These are phyloP conservation scores for Talaromyces sp. DNA, from an alignment of 2,329 filamentous ascomycete genomes.

Conservation along the genomic window DNA sequence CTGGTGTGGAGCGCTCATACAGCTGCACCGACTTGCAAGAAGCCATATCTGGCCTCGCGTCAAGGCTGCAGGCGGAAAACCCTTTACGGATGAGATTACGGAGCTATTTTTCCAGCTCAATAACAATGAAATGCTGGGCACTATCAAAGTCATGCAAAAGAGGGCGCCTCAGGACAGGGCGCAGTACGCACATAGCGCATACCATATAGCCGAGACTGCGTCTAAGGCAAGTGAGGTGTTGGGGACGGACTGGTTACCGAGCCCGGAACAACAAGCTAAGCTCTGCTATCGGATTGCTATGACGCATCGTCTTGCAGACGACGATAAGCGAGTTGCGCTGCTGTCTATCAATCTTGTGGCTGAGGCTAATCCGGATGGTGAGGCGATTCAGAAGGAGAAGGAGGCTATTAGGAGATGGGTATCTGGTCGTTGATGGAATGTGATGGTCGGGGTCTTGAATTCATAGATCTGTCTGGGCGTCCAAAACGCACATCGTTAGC, in stretches of 20 bases:
- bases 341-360: background rate
- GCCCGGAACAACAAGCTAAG: background rate
- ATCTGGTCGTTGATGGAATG: background rate
- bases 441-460: background rate
- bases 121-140: background rate
- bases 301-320: background rate
- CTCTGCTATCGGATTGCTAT: background rate
- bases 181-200: background rate
- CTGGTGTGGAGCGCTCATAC: background rate
- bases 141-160: background rate
- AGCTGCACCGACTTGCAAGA: background rate
- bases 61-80: background rate
- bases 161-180: background rate
- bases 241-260: background rate
- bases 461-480: background rate
- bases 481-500: too few species aligned
- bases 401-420: background rate
- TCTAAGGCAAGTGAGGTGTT: background rate
- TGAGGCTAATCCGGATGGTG: background rate
- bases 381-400: background rate
- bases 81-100: background rate
- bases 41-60: background rate
- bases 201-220: background rate
- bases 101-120: background rate
- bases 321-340: background rate